These are phyloP conservation scores for Apiotrichum veenhuisii DNA, from an alignment of 1,284 basidiomycete genomes.

Conservation along the genomic window DNA sequence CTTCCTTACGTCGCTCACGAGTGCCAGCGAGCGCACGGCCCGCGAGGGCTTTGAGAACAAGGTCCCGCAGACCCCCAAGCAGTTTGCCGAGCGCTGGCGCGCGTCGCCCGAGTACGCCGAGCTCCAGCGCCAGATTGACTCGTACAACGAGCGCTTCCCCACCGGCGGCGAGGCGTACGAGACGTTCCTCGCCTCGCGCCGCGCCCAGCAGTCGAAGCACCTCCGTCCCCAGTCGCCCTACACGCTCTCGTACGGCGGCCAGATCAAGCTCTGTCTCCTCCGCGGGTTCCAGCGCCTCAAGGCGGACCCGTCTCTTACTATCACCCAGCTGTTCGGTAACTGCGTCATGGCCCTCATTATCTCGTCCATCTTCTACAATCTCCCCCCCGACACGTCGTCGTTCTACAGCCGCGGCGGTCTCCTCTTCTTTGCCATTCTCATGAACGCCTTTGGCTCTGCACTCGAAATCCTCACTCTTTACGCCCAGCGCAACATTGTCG, in stretches of 20 bases:
- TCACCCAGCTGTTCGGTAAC: slow-evolving; percentile 50
- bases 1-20: slow-evolving; percentile 62
- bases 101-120: slow-evolving; percentile 38
- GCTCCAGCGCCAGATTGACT: slow-evolving; percentile 45
- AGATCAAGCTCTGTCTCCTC: slow-evolving; percentile 49
- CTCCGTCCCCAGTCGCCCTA: slow-evolving; percentile 47
- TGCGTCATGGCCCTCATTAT: slow-evolving; percentile 50
- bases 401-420: slow-evolving; percentile 45
- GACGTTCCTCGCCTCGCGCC: slow-evolving; percentile 48
- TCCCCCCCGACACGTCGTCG: slow-evolving; percentile 33
- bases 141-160: slow-evolving; percentile 47
- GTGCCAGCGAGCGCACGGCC: slow-evolving; percentile 58
- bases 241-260: slow-evolving; percentile 48
- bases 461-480: slow-evolving; percentile 51
- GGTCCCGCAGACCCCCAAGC: slow-evolving; percentile 61
- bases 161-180: slow-evolving; percentile 46
- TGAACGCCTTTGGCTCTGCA: slow-evolving; percentile 41
- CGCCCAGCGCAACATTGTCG: slow-evolving; percentile 52
- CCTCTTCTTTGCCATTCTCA: slow-evolving; percentile 52
- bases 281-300: slow-evolving; percentile 49
- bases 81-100: slow-evolving; percentile 54
- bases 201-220: slow-evolving; percentile 51
- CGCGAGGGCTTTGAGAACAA: slow-evolving; percentile 53
- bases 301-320: slow-evolving; percentile 48
- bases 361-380: slow-evolving; percentile 49